These are phyloP conservation scores for Pythium guiyangense DNA, from an alignment of 352 stramenopile genomes.

Conservation along the genomic window DNA sequence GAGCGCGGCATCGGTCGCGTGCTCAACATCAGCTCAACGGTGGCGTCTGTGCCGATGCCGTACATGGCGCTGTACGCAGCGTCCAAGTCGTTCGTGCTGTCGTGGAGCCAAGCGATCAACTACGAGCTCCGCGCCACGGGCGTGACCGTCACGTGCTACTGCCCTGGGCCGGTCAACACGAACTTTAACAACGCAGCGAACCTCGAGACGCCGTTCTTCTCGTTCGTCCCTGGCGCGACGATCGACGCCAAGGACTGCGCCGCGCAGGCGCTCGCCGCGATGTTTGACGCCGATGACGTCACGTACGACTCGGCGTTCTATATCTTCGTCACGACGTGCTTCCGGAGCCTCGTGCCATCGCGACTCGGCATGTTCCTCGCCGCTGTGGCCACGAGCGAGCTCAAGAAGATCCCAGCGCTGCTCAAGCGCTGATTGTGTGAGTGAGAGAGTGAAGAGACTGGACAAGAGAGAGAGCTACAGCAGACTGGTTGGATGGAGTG, in stretches of 20 bases:
- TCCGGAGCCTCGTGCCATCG: conserved; percentile 27
- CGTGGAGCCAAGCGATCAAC: conserved; percentile 73
- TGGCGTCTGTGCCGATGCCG: conserved; percentile 40
- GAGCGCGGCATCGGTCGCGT: conserved; percentile 61
- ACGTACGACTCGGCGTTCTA: conserved; percentile 48
- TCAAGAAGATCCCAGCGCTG: conserved; percentile 21
- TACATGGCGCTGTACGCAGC: conserved; percentile 69
- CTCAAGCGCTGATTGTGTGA: conserved; percentile 15
- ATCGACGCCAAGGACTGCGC: conserved; percentile 39
- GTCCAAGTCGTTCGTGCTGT: conserved; percentile 74
- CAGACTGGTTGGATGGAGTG: neutral
- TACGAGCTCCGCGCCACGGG: conserved; percentile 74
- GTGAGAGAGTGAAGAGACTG: neutral
- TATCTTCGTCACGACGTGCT: conserved; percentile 24
- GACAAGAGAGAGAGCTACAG: neutral
- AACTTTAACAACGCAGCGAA: conserved; percentile 54
- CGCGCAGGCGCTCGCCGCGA: conserved; percentile 38
- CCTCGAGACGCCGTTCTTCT: conserved; percentile 27
- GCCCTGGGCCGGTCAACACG: conserved; percentile 60
- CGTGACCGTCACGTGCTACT: conserved; percentile 81
- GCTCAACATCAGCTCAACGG: conserved; percentile 78
- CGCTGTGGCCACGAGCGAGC: conserved; percentile 28
- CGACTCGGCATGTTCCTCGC: conserved; percentile 33
- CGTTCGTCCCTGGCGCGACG: conserved; percentile 29
- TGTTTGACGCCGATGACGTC: conserved; percentile 44